These are phyloP conservation scores for Striga asiatica DNA, from an alignment of 257 asterid genomes.

Conservation along the genomic window DNA sequence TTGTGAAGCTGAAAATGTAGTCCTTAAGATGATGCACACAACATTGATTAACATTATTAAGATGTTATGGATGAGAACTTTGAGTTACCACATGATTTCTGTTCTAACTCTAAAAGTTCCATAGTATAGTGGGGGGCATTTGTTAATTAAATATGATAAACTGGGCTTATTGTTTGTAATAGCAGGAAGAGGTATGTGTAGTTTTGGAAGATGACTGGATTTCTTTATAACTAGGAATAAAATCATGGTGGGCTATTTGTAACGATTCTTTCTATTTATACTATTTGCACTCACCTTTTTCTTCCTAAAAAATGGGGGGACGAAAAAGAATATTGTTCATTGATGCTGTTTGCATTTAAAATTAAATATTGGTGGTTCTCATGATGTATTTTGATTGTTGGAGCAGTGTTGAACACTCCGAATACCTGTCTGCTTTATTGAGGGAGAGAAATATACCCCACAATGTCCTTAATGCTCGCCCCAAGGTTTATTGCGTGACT, in stretches of 20 bases:
- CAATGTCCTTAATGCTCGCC: conserved; percentile 94
- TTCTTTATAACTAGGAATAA: not conserved
- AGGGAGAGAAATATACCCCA: conserved; percentile 71
- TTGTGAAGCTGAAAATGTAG: conserved; percentile 1
- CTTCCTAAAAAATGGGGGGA: not conserved
- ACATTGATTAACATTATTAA: not conserved
- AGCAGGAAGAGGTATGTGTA: too few relatives aligned
- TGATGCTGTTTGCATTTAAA: not conserved
- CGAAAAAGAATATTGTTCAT: not conserved
- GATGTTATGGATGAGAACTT: not conserved
- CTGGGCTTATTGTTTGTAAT: too few relatives aligned
- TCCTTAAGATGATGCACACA: not conserved
- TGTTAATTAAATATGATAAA: too few relatives aligned
- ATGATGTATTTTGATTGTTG: conserved; percentile 16
- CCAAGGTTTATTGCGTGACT: conserved; percentile 50
- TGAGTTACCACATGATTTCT: too few relatives aligned
- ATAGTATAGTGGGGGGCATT: too few relatives aligned
- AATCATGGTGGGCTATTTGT: not conserved
- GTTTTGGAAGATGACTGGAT: too few relatives aligned
- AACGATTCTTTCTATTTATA: not conserved
- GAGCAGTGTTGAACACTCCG: conserved; percentile 95
- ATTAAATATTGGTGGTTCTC: not conserved
- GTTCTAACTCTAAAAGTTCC: too few relatives aligned
- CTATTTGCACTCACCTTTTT: not conserved
- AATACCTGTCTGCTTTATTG: conserved; percentile 64